These are phyloP conservation scores for Nakazawaea holstii DNA, from an alignment of 805 yeast species.

Conservation along the genomic window DNA sequence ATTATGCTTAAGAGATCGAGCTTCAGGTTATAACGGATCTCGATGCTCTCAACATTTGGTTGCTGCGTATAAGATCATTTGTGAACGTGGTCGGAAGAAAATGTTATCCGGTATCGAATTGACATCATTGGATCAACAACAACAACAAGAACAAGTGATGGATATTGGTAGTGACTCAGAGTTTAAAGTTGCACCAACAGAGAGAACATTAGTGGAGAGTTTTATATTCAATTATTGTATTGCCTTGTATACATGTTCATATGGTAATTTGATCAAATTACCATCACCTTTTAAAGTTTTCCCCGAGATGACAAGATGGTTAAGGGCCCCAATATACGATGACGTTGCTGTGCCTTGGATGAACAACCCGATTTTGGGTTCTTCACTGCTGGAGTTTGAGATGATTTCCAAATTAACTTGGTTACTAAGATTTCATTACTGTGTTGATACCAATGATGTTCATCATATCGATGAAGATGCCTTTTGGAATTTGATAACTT, in stretches of 20 bases:
- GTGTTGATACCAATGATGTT: not conserved
- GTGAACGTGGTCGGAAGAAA: slow-evolving; percentile 19
- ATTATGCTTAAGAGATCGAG: slow-evolving; percentile 33
- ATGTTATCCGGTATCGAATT: not conserved
- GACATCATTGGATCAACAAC: too few relatives aligned
- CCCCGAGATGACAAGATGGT: slow-evolving; percentile 27
- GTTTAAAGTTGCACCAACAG: slow-evolving; percentile 16
- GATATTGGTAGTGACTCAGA: not conserved
- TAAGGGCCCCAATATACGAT: slow-evolving; percentile 19
- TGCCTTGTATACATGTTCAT: slow-evolving; percentile 30
- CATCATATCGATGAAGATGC: slow-evolving; percentile 1
- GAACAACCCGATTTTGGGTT: slow-evolving; percentile 37
- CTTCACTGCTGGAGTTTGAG: slow-evolving; percentile 32
- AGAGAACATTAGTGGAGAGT: slow-evolving; percentile 37
- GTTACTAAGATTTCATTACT: slow-evolving; percentile 22
- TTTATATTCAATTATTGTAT: slow-evolving; percentile 37
- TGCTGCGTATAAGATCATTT: slow-evolving; percentile 30
- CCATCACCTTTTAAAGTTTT: slow-evolving; percentile 37
- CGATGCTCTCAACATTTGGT: slow-evolving; percentile 28
- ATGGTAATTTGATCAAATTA: slow-evolving; percentile 21
- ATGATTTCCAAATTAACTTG: slow-evolving; percentile 32
- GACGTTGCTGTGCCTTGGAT: slow-evolving; percentile 28
- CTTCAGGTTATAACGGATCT: slow-evolving; percentile 21
- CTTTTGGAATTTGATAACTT: slow-evolving; percentile 10
- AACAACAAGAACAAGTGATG: not conserved